Evolutionary conservation across 2,329 filamentous ascomycete genomes (phyloP).

Genomic region (Orbilia ellipsospora): DNA sequence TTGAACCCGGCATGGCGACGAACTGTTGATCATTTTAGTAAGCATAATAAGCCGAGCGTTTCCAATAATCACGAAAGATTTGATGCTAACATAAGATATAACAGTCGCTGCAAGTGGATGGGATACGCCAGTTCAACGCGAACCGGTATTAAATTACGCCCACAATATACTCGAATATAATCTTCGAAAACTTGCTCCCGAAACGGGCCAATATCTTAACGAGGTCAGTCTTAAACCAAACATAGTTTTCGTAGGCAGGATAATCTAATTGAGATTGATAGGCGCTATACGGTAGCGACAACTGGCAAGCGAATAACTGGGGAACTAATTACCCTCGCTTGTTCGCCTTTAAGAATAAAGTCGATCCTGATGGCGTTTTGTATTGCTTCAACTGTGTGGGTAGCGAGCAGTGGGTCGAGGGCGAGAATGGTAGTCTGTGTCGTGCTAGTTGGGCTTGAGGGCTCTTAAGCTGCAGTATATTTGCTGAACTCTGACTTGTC

Average conservation of each 20-base stretch:
- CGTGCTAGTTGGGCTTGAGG: conserved; percentile 37
- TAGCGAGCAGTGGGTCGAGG: conserved; percentile 59
- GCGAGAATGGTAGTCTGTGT: conserved; percentile 31
- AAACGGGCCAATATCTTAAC: conserved; percentile 65
- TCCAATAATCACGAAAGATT: background rate
- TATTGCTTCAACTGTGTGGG: conserved; percentile 64
- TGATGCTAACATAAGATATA: background rate
- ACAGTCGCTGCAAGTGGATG: conserved; percentile 56
- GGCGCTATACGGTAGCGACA: conserved; percentile 41
- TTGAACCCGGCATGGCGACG: conserved; percentile 64
- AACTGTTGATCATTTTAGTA: conserved; percentile 62
- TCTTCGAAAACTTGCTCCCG: conserved; percentile 63
- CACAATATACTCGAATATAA: conserved; percentile 50
- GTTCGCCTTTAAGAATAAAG: conserved; percentile 61
- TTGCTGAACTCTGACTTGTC: too few species aligned
- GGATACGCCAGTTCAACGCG: conserved; percentile 61
- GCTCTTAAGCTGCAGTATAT: background rate
- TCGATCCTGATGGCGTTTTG: conserved; percentile 61
- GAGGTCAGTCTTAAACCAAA: conserved; percentile 62
- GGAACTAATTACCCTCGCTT: conserved; percentile 61
- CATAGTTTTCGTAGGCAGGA: conserved; percentile 49
- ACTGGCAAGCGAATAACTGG: conserved; percentile 63
- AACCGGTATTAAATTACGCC: conserved; percentile 61
- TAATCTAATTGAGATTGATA: conserved; percentile 10
- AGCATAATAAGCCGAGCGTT: background rate